These are phyloP conservation scores for Setaria viridis DNA, from an alignment of 202 grass and related monocot species.

Conservation along the genomic window DNA sequence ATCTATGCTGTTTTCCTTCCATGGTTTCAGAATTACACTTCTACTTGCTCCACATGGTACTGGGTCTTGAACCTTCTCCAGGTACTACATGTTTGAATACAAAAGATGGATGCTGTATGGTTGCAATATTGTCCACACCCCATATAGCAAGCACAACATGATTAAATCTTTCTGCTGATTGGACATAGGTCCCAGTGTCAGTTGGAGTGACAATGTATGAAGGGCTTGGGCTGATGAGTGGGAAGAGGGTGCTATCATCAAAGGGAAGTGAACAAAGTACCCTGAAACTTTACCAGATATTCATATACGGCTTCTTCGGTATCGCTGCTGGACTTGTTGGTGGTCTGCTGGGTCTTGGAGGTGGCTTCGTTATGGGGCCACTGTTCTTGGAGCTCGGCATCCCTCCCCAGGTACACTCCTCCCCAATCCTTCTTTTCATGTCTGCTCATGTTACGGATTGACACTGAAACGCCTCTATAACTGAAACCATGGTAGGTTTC, in stretches of 20 bases:
- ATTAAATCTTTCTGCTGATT: conserved; percentile 46
- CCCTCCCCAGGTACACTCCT: conserved; percentile 70
- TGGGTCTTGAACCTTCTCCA: conserved; percentile 92
- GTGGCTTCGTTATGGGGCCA: conserved; percentile 90
- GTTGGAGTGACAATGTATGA: conserved; percentile 77
- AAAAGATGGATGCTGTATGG: conserved; percentile 24
- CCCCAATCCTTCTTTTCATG: neutral
- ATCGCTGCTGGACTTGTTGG: conserved; percentile 70
- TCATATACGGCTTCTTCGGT: conserved; percentile 64
- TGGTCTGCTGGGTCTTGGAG: conserved; percentile 84
- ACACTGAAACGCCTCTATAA: conserved; percentile 24
- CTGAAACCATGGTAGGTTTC: conserved; percentile 69
- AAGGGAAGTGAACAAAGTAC: conserved; percentile 65
- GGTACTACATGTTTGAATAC: conserved; percentile 49
- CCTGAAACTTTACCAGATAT: conserved; percentile 66
- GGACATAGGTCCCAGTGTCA: conserved; percentile 74
- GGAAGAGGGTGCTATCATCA: conserved; percentile 73
- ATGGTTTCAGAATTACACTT: conserved; percentile 67
- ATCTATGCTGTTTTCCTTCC: conserved; percentile 29
- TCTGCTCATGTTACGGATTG: conserved; percentile 27
- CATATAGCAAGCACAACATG: conserved; percentile 4
- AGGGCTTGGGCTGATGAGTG: conserved; percentile 74
- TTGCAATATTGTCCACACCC: conserved; percentile 20
- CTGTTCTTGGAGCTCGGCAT: conserved; percentile 92
- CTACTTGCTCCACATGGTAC: conserved; percentile 75